phyloP scores from a whole-genome alignment of 176 grass and related monocot species.

The Eremochloa ophiuroides region DNA sequence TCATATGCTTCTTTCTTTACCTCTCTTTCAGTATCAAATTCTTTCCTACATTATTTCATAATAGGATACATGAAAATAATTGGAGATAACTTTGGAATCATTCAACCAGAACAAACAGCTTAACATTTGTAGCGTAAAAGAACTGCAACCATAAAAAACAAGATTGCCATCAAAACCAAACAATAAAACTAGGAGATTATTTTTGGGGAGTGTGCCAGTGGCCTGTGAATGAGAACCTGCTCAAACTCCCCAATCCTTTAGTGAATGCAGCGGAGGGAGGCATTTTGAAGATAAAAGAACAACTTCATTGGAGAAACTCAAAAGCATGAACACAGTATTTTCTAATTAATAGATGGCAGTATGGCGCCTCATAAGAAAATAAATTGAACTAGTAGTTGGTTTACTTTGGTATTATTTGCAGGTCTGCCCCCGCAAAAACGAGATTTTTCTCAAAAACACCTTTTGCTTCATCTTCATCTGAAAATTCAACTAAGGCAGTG shows the following conservation, averaged over 20 bases:
- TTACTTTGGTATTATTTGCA: constrained; percentile 89
- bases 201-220: not conserved
- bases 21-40: constrained; percentile 85
- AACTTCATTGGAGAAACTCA: not conserved
- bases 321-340: constrained; percentile 1
- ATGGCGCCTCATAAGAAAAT: not conserved
- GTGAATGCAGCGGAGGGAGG: not conserved
- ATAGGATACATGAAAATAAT: constrained; percentile 15
- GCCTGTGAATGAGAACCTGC: not conserved
- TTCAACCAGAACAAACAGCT: constrained; percentile 12
- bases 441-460: constrained; percentile 44
- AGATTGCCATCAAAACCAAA: not conserved
- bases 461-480: constrained; percentile 81
- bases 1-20: constrained; percentile 39
- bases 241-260: not conserved
- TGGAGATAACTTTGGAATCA: not conserved
- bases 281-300: not conserved
- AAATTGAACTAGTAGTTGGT: constrained; percentile 9
- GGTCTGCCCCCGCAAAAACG: constrained; percentile 54
- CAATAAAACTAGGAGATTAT: constrained; percentile 4
- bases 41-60: constrained; percentile 69
- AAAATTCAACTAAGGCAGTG: constrained; percentile 90
- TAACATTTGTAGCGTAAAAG: not conserved
- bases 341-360: not conserved
- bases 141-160: not conserved